Percentiles rank a stretch among this genome's conserved stretches.
Conservation (phyloP, 2,329 filamentous ascomycete genomes). For the Exophiala sp. region DNA sequence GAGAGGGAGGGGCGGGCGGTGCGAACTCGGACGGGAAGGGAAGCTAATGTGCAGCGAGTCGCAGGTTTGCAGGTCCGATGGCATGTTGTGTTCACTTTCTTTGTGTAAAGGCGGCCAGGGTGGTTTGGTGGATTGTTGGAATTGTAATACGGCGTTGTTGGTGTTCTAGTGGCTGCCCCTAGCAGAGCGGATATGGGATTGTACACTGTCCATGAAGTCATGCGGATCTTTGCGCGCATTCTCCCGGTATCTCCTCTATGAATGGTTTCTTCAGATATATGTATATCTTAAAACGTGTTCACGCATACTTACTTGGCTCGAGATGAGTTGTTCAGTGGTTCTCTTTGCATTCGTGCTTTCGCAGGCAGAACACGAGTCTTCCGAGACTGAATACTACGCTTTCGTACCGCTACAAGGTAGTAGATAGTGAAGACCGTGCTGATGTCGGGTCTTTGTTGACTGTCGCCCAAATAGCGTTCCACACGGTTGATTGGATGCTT, state of each 20-base stretch:
- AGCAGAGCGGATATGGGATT: no score
- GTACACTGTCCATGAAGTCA: neutral
- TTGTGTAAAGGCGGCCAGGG: neutral
- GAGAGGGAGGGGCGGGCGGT: conserved; percentile 34
- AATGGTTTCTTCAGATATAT: neutral
- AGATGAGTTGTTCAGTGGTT: no score
- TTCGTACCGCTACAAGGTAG: no score
- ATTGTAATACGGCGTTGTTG: no score
- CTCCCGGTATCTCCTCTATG: neutral
- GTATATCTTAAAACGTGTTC: neutral
- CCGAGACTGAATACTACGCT: no score
- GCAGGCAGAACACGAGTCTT: no score
- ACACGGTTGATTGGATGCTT: conserved; percentile 9
- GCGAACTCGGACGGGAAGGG: neutral
- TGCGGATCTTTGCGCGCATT: neutral
- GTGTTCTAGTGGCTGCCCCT: no score
- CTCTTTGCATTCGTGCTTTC: no score
- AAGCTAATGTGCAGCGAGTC: no score
- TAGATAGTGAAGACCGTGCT: no score
- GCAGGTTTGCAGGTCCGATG: no score
- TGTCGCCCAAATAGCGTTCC: conserved; percentile 15
- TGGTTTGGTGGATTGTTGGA: neutral
- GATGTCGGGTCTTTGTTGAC: neutral
- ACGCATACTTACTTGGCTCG: neutral
- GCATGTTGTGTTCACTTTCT: no score